Evolutionary conservation across 768 basidiomycete species (phyloP), one percentile per base, ranked within the genome.

Genomic region (Strobilomyces dryophilus): DNA sequence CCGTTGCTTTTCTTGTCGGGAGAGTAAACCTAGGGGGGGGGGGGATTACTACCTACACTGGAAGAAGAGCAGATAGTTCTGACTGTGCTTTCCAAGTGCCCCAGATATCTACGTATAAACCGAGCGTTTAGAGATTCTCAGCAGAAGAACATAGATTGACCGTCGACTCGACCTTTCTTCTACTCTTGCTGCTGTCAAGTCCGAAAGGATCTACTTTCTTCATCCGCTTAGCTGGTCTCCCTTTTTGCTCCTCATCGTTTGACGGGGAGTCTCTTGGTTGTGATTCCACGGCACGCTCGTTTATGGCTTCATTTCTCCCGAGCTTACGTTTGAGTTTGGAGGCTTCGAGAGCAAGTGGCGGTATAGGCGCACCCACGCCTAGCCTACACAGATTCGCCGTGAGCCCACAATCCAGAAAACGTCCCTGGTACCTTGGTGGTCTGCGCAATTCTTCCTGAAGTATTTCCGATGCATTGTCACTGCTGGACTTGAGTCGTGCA

Each of bases 331-430:
- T 85, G 18, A 92, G 74, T 56, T 79, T 80, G 24, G 24, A 24
- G 24, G 24, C 24, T 24, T 24, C 24, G 4, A 2, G 76, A 36
- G 75, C 73, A 34, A 74, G 58, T 46, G 59, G 69, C 27, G 76
- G 54, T n/a, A 61, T 70, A 27, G 79, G 63, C 32, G 87, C 85
- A 21, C 89, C 89, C 8, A 92, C 87, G 50, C 89, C 89, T 52
- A 92, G 72, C 60, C 89, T 92, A 18, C 34, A 47, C 24, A 36
- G 37, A 54, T 40, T 49, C 56, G 45, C 37, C 24, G 39, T 50
- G 36, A 51, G 52, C 39, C 21, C 49, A 41, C n/a, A 5, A 21
- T 24, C 14, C 20, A 5, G n/a, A 40, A 40, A 40, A 40, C 12
- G 24, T 43, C 20, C 2, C 24, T 24, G 24, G 24, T 24, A 24